Evolutionary conservation across 2,329 filamentous ascomycete genomes (phyloP).

Genomic region (Fusarium circinatum): DNA sequence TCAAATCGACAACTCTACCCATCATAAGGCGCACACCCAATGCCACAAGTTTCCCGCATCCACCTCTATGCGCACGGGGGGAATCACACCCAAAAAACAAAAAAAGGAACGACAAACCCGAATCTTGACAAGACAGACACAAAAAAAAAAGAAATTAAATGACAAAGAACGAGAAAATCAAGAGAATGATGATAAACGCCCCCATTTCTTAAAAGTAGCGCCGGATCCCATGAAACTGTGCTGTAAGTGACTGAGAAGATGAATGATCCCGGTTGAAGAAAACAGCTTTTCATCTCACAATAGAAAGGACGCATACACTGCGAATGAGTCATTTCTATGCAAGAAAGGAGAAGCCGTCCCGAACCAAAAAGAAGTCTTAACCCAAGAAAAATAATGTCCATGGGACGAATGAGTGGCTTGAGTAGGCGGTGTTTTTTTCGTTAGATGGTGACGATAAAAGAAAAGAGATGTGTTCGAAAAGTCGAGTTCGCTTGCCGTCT

Average conservation of each 20-base stretch:
- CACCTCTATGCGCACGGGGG: constrained; percentile 21
- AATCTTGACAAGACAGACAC: constrained; percentile 9
- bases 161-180: constrained; percentile 20
- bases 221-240: constrained; percentile 42
- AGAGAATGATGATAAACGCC: constrained; percentile 29
- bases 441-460: constrained; percentile 21
- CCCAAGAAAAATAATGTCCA: constrained; percentile 34
- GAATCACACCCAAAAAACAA: constrained; percentile 2
- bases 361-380: constrained; percentile 23
- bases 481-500: constrained; percentile 47
- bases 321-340: constrained; percentile 15
- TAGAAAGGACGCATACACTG: neutral
- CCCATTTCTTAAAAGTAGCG: constrained; percentile 43
- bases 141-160: constrained; percentile 15
- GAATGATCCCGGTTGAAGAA: constrained; percentile 22
- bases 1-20: constrained; percentile 25
- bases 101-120: constrained; percentile 28
- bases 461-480: constrained; percentile 36
- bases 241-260: constrained; percentile 21
- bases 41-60: constrained; percentile 12
- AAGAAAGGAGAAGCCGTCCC: constrained; percentile 1
- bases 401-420: constrained; percentile 27
- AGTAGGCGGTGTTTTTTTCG: constrained; percentile 25
- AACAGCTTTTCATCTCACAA: neutral
- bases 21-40: constrained; percentile 36